phyloP scores from a whole-genome alignment of 2,329 filamentous ascomycete genomes.

The Pezicula radicicola region DNA sequence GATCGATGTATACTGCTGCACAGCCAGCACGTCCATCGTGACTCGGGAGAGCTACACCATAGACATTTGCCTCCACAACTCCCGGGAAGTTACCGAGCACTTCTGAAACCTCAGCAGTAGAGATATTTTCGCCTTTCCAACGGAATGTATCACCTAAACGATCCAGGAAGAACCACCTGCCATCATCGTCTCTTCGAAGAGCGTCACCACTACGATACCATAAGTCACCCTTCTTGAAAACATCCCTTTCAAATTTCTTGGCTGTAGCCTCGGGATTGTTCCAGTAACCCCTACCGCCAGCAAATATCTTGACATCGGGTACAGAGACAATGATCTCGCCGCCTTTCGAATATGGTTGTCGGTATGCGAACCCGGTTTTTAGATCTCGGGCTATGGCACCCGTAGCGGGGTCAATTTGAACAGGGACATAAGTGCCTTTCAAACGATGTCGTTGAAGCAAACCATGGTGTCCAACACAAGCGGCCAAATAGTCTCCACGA shows the following conservation, averaged over 20 bases:
- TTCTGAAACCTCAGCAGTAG: conserved; percentile 64
- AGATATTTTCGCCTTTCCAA: conserved; percentile 71
- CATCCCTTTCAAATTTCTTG: conserved; percentile 62
- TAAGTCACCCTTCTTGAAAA: conserved; percentile 64
- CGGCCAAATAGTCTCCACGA: conserved; percentile 58
- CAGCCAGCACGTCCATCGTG: conserved; percentile 69
- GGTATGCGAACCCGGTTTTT: conserved; percentile 63
- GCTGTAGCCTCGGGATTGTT: conserved; percentile 63
- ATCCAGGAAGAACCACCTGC: conserved; percentile 69
- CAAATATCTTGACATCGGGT: conserved; percentile 53
- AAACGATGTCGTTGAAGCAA: conserved; percentile 50
- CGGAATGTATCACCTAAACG: conserved; percentile 71
- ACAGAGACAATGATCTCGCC: conserved; percentile 73
- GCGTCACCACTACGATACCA: conserved; percentile 70
- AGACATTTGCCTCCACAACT: conserved; percentile 66
- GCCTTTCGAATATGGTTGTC: conserved; percentile 62
- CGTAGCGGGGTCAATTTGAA: conserved; percentile 65
- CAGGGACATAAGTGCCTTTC: conserved; percentile 58
- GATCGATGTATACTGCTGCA: conserved; percentile 58
- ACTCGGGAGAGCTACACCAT: conserved; percentile 61
- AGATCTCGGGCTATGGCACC: conserved; percentile 65
- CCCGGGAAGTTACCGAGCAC: conserved; percentile 56
- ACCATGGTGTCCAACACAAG: conserved; percentile 70
- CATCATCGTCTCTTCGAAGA: conserved; percentile 56
- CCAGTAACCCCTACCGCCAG: conserved; percentile 57